Evolutionary conservation across 768 basidiomycete genomes (phyloP), one percentile per base, ranked within the genome.

Genomic region (Termitomyces sp.): DNA sequence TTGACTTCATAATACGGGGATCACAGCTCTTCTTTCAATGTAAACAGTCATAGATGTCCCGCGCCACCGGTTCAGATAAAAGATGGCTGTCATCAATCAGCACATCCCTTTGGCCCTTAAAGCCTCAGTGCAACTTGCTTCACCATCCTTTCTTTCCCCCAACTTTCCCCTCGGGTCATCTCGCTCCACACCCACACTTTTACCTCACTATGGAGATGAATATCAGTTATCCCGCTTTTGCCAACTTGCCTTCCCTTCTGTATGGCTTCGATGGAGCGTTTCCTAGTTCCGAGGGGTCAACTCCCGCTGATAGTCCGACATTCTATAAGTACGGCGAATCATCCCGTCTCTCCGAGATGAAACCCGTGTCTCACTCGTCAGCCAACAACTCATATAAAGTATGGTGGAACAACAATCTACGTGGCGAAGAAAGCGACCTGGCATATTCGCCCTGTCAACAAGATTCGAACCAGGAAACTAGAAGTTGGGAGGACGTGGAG

Each of bases 31-130:
- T 61, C 62, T 65, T 67, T 62, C 62, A 62, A 60, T 59, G 59
- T 67, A 67, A 65, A 67, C 67, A 68, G 66, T 70, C 65, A 64
- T 66, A 68, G 55, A 62, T 71, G 58, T 72, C 69, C 63, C 69
- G 65, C 67, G 68, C 67, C 66, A 67, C 65, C 66, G 68, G 63
- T 68, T 63, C 52, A 65, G 57, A 69, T 71, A 75, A 71, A 74
- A 70, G 63, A 57, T 49, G 48, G 55, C 44, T 49, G 35, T 55
- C 65, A 60, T 62, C 58, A 55, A 64, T 66, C 48, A 49, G 51
- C 59, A 54, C 57, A 66, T 65, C 66, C 63, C 64, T 57, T 58
- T 63, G 58, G 36, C 63, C 66, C 64, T 64, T 64, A 61, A 65
- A 64, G 63, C 60, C 49, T 56, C 59, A 28, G n/a, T 58, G 28